Percentiles rank a stretch among this genome's conserved stretches.
Conservation (phyloP, 176 grass and related monocot genomes). For the Zea mays region Zm-B73-REFERENCE-NAM-5.0 NC_050101.1:128739001-128739500, state of each 20-base stretch:
- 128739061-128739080: slow-evolving; percentile 24
- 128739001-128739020: not conserved
- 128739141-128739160: not conserved
- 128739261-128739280: slow-evolving; percentile 70
- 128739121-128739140: not conserved
- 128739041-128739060: not conserved
- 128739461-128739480: not conserved
- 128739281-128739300: slow-evolving; percentile 78
- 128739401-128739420: slow-evolving; percentile 23
- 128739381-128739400: slow-evolving; percentile 30
- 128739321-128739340: slow-evolving; percentile 50
- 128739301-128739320: slow-evolving; percentile 86
- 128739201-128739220: not conserved
- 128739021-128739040: not conserved
- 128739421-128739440: not conserved
- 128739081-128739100: slow-evolving; percentile 22
- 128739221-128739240: slow-evolving; percentile 29
- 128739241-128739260: slow-evolving; percentile 80
- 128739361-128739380: slow-evolving; percentile 34
- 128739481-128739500: slow-evolving; percentile 17
- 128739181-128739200: slow-evolving; percentile 3
- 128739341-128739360: slow-evolving; percentile 36
- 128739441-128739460: slow-evolving; percentile 4
- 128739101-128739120: not conserved
- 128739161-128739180: slow-evolving; percentile 17